Evolutionary conservation across 2,329 filamentous ascomycete species (phyloP).

Genomic region (Sclerotinia borealis): DNA sequence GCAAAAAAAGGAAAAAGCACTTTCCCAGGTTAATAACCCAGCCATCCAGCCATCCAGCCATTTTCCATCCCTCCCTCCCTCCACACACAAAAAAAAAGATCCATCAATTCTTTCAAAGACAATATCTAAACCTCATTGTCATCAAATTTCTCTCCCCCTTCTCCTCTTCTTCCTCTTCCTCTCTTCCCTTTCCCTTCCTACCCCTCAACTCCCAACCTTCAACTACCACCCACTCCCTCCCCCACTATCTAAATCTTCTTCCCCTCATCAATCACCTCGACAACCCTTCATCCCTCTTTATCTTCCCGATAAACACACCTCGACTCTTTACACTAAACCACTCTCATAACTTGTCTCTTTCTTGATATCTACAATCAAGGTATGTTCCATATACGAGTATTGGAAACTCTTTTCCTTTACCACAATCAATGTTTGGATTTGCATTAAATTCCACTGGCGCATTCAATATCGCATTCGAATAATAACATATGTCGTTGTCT

Average conservation of each 20-base stretch:
- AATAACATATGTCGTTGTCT: conserved; percentile 5
- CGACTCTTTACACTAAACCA: conserved; percentile 9
- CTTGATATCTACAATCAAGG: conserved; percentile 6
- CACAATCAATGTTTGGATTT: background rate
- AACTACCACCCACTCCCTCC: conserved; percentile 13
- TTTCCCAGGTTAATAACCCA: background rate
- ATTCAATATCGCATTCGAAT: conserved; percentile 6
- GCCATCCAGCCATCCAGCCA: conserved; percentile 1
- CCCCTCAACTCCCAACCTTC: conserved; percentile 18
- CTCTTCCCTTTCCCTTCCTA: conserved; percentile 16
- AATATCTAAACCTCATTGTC: conserved; percentile 6
- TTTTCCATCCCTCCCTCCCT: background rate
- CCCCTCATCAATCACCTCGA: conserved; percentile 7
- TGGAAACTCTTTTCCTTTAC: background rate
- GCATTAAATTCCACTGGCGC: conserved; percentile 3
- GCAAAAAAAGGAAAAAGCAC: conserved; percentile 9
- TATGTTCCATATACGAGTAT: background rate
- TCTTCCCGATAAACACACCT: conserved; percentile 9
- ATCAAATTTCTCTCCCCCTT: conserved; percentile 15
- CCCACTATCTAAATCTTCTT: conserved; percentile 12
- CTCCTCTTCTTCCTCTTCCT: conserved; percentile 16
- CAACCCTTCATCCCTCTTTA: conserved; percentile 8
- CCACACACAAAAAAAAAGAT: conserved; percentile 6
- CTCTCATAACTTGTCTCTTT: conserved; percentile 5
- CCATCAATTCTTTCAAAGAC: conserved; percentile 2